These are phyloP conservation scores for Hydnomerulius pinastri DNA, from an alignment of 768 basidiomycete genomes.

Conservation along the genomic window DNA sequence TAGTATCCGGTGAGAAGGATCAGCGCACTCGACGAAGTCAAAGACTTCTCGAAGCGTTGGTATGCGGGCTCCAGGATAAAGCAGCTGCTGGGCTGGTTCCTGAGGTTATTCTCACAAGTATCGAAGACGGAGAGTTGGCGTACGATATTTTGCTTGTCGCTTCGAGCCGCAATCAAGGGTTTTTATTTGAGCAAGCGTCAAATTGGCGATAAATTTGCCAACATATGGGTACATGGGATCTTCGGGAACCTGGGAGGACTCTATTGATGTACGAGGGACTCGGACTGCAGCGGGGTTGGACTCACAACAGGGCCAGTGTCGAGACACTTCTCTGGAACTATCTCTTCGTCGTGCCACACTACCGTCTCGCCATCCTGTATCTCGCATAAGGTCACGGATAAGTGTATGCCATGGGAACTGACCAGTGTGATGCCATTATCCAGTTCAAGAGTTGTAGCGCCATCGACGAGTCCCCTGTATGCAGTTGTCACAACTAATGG, in stretches of 20 bases:
- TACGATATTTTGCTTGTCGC: slow-evolving; percentile 60
- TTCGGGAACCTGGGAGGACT: slow-evolving; percentile 44
- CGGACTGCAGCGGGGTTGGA: slow-evolving; percentile 2
- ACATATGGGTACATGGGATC: slow-evolving; percentile 75
- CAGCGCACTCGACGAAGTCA: slow-evolving; percentile 72
- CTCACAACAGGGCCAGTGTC: slow-evolving; percentile 68
- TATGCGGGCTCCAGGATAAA: slow-evolving; percentile 68
- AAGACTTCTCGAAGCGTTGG: slow-evolving; percentile 77
- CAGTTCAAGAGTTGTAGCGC: slow-evolving; percentile 74
- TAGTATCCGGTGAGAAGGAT: slow-evolving; percentile 57
- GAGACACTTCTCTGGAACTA: slow-evolving; percentile 61
- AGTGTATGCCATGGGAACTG: slow-evolving; percentile 5
- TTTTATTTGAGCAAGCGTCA: slow-evolving; percentile 77
- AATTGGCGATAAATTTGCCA: slow-evolving; percentile 74
- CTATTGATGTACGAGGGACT: slow-evolving; percentile 3
- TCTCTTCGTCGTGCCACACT: slow-evolving; percentile 80
- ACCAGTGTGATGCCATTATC: slow-evolving; percentile 80
- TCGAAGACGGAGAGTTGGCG: slow-evolving; percentile 20
- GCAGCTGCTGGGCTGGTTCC: slow-evolving; percentile 56
- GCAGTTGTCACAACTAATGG: slow-evolving; percentile 5
- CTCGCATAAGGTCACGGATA: slow-evolving; percentile 8
- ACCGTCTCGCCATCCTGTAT: slow-evolving; percentile 71
- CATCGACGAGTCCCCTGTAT: slow-evolving; percentile 70
- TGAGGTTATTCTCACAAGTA: slow-evolving; percentile 1
- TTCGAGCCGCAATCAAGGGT: slow-evolving; percentile 80